These are phyloP conservation scores for Pythium utonaiense DNA, from an alignment of 352 stramenopile genomes.

Conservation along the genomic window DNA sequence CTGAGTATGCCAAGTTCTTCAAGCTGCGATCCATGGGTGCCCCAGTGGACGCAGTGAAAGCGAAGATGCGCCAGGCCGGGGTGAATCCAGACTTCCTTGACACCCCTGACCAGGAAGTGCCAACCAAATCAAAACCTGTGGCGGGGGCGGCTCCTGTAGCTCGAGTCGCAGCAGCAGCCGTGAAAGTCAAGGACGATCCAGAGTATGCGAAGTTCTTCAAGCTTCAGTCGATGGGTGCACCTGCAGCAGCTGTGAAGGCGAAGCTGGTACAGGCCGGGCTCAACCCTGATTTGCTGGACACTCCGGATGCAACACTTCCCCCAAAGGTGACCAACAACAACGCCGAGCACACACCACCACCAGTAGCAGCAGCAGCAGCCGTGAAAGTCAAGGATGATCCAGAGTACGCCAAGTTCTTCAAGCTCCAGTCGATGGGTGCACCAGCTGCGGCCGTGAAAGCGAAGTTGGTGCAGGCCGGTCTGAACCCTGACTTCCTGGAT, in stretches of 20 bases:
- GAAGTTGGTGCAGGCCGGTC: conserved; percentile 64
- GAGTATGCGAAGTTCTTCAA: conserved; percentile 56
- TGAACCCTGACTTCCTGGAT: conserved; percentile 55
- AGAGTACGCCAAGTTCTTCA: conserved; percentile 50
- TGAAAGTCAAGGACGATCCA: conserved; percentile 12
- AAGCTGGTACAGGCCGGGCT: conserved; percentile 68
- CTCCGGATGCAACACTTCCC: conserved; percentile 44
- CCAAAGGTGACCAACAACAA: conserved; percentile 17
- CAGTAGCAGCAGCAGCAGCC: not conserved
- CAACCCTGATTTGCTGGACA: conserved; percentile 57
- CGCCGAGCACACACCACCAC: not conserved
- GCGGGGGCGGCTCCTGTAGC: not conserved
- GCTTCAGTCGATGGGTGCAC: conserved; percentile 56
- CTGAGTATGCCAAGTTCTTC: conserved; percentile 44
- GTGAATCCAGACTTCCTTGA: conserved; percentile 60
- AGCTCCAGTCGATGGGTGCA: conserved; percentile 60
- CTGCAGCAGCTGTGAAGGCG: conserved; percentile 48
- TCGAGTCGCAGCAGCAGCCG: not conserved
- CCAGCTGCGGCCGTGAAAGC: conserved; percentile 51
- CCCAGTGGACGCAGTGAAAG: conserved; percentile 43
- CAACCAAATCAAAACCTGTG: not conserved
- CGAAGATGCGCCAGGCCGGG: conserved; percentile 56
- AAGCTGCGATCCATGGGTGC: conserved; percentile 57
- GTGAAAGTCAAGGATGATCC: conserved; percentile 14
- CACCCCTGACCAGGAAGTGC: conserved; percentile 32